Evolutionary conservation across 139 green algal species (phyloP), one percentile per base, ranked within the genome.

Genomic region (Auxenochlorella protothecoides): DNA sequence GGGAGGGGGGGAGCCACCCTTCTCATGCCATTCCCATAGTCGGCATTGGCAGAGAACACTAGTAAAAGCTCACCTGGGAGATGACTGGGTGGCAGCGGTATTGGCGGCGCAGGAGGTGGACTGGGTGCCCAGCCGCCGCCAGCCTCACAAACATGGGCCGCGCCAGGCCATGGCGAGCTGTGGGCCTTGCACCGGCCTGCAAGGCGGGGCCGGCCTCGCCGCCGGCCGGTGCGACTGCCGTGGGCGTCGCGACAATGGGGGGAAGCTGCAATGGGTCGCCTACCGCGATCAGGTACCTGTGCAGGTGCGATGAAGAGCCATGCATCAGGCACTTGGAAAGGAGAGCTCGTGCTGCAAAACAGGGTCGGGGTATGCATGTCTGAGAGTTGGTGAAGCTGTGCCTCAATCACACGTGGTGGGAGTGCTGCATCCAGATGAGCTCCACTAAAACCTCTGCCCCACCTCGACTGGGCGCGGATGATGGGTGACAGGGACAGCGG

Each of bases 261-360:
- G 89, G 89, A 68, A 96, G 87, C 77, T 96, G 90, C 66, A 75
- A 79, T 6, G 91, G 91, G 80, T 97, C 91, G 7, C 91, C 91
- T 0, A 90, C 91, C 52, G 84, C 83, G 9, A 97, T 78, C 5
- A 94, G 63, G 70, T 85, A 95, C 79, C 80, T 81, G 56, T 74
- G 74, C 3, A 64, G 62, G 11, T 81, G 11, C 7, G 14, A 55
- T n/a, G 15, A 10, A 55, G 15, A 72, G 14, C 27, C 27, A 44
- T 44, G 27, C 27, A 44, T 44, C 27, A 44, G 27, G 27, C 0
- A 44, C 27, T 44, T 44, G 27, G 27, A 44, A 44, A 44, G 27
- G 27, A 44, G 27, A 44, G 0, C 27, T 44, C 27, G 27, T 44
- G 27, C 27, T 44, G 27, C 27, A 44, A 44, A 1, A 44, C 27